Percentiles rank a stretch among this genome's conserved stretches.
Evolutionary conservation across 1,284 basidiomycete genomes (phyloP).

Genomic region (Austroboletus rostrupii): DNA sequence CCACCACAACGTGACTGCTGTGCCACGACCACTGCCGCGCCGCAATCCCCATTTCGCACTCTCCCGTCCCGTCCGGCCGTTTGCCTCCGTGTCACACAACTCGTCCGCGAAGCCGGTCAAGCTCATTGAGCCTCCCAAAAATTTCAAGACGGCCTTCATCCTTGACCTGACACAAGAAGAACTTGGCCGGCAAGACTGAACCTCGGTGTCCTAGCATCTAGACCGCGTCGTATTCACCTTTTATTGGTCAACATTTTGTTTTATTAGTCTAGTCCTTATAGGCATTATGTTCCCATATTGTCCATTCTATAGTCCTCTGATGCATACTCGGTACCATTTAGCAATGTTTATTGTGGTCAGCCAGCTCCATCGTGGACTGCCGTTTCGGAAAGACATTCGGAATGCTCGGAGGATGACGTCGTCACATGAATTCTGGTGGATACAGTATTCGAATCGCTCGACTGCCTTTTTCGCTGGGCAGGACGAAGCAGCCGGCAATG

Average conservation of each 20-base stretch:
- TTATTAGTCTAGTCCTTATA: conserved; percentile 11
- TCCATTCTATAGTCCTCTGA: conserved; percentile 1
- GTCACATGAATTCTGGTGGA: not conserved
- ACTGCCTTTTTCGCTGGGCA: conserved; percentile 12
- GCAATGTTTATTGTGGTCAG: no score
- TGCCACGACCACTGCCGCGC: conserved; percentile 34
- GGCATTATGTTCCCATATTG: conserved; percentile 16
- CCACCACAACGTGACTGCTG: conserved; percentile 25
- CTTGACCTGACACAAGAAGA: conserved; percentile 78
- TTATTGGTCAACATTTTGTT: conserved; percentile 22
- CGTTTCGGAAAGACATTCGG: no score
- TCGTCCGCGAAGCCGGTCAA: conserved; percentile 47
- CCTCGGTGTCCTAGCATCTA: no score
- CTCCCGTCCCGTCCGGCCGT: conserved; percentile 72
- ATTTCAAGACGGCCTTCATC: conserved; percentile 64
- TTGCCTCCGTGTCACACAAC: conserved; percentile 52
- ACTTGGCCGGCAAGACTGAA: conserved; percentile 66
- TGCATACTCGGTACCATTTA: conserved; percentile 1
- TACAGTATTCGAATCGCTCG: not conserved
- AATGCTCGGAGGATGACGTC: conserved; percentile 1
- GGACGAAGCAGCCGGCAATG: conserved; percentile 22
- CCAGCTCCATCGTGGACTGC: no score
- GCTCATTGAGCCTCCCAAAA: conserved; percentile 71
- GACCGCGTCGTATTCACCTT: conserved; percentile 17
- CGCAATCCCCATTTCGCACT: conserved; percentile 54